These are phyloP conservation scores for Phialophora verrucosa DNA, from an alignment of 2,329 filamentous ascomycete species.

Conservation along the genomic window DNA sequence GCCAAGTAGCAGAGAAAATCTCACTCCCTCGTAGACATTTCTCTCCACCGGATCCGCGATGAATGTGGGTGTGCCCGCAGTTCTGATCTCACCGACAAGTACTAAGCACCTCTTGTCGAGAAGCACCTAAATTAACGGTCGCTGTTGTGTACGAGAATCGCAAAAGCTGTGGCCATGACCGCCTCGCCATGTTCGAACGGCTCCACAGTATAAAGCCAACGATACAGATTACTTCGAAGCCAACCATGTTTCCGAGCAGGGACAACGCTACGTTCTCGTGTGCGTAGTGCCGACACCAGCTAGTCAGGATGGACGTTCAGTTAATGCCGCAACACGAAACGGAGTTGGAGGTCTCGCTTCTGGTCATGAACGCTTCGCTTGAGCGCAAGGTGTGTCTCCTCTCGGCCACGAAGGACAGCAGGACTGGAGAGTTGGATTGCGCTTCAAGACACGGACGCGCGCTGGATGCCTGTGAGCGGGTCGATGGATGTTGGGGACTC, in stretches of 20 bases:
- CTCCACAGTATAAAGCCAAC: not conserved
- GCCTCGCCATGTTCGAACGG: not conserved
- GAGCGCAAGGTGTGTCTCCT: not conserved
- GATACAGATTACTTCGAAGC: not conserved
- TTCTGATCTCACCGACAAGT: not conserved
- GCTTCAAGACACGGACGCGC: not conserved
- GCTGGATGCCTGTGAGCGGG: not conserved
- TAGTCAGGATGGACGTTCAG: not conserved
- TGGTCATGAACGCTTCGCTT: too few species aligned
- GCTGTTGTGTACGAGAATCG: not conserved
- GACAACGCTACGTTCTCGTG: not conserved
- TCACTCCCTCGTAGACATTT: not conserved
- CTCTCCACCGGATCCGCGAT: not conserved
- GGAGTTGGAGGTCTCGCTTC: not conserved
- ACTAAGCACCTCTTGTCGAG: not conserved
- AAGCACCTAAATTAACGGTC: not conserved
- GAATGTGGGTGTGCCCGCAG: not conserved
- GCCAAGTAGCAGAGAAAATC: not conserved
- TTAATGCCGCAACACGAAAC: not conserved
- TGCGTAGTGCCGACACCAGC: not conserved
- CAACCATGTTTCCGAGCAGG: not conserved
- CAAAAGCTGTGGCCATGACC: not conserved
- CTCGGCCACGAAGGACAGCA: not conserved
- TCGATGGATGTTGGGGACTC: not conserved
- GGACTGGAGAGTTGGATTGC: not conserved